phyloP scores from a whole-genome alignment of 2,329 filamentous ascomycete species.

The Penicillium sclerotigenum region DNA sequence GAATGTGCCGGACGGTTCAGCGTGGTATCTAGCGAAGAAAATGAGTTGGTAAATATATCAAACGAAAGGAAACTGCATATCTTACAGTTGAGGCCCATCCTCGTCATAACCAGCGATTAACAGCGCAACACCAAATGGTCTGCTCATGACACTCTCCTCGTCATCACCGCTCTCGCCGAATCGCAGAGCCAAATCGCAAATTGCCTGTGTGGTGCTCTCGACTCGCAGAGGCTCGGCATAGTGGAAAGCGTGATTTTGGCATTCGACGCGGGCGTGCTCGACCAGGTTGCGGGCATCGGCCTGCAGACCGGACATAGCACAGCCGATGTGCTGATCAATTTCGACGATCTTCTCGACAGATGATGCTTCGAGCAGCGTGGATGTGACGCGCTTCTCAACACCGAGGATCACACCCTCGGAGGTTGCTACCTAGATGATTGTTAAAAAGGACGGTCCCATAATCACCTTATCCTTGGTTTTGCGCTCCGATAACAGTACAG shows the following conservation, averaged over 20 bases:
- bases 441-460: constrained; percentile 14
- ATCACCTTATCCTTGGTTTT: not conserved
- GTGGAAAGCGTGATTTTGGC: constrained; percentile 96
- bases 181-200: constrained; percentile 92
- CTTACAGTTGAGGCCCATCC: constrained; percentile 84
- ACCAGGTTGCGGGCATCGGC: constrained; percentile 97
- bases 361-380: constrained; percentile 91
- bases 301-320: constrained; percentile 97
- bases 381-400: constrained; percentile 98
- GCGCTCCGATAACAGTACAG: not conserved
- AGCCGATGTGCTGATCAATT: constrained; percentile 97
- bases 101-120: constrained; percentile 97
- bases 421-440: constrained; percentile 66
- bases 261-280: constrained; percentile 96
- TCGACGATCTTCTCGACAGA: constrained; percentile 99
- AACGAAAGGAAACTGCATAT: constrained; percentile 7
- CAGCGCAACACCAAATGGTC: constrained; percentile 93
- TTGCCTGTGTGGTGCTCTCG: constrained; percentile 97
- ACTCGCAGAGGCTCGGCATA: constrained; percentile 93
- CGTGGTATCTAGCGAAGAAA: constrained; percentile 67
- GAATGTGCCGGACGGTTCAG: constrained; percentile 95
- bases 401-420: constrained; percentile 93
- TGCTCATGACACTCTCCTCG: constrained; percentile 97
- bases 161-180: constrained; percentile 97
- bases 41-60: not conserved